Conservation (phyloP, 257 asterid genomes). For the Ehretia macrophylla region DNA sequence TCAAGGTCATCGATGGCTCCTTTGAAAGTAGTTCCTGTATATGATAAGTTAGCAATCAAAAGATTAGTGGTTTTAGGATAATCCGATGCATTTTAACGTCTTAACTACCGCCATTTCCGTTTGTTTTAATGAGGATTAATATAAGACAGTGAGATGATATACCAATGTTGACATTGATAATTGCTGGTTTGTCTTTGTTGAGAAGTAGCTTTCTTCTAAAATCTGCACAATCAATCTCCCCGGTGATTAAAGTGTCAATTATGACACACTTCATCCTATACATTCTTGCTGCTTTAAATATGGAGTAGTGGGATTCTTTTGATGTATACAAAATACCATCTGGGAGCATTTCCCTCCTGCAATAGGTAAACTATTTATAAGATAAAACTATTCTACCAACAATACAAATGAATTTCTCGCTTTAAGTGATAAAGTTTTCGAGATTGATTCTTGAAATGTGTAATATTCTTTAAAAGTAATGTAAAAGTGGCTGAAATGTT, state of each 20-base stretch:
- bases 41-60: too few species aligned
- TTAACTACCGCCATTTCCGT: too few species aligned
- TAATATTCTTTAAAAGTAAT: too few species aligned
- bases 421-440: too few species aligned
- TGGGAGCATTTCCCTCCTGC: neutral
- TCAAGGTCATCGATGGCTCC: slow-evolving; percentile 40
- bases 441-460: too few species aligned
- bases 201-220: neutral
- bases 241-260: neutral
- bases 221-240: neutral
- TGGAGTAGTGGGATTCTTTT: neutral
- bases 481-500: too few species aligned
- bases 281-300: neutral
- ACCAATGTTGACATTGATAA: neutral
- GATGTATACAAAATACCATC: neutral
- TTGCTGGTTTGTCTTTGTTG: neutral
- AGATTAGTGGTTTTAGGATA: too few species aligned
- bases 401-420: too few species aligned
- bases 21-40: slow-evolving; percentile 36
- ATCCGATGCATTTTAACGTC: too few species aligned
- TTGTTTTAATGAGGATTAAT: too few species aligned
- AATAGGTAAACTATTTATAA: neutral
- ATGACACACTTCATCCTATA: neutral
- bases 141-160: neutral
- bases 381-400: neutral